A percentile compares a stretch with the other conserved stretches of the same genome.
phyloP scores from a whole-genome alignment of 176 grass and related monocot species.

The Puya raimondii region DNA sequence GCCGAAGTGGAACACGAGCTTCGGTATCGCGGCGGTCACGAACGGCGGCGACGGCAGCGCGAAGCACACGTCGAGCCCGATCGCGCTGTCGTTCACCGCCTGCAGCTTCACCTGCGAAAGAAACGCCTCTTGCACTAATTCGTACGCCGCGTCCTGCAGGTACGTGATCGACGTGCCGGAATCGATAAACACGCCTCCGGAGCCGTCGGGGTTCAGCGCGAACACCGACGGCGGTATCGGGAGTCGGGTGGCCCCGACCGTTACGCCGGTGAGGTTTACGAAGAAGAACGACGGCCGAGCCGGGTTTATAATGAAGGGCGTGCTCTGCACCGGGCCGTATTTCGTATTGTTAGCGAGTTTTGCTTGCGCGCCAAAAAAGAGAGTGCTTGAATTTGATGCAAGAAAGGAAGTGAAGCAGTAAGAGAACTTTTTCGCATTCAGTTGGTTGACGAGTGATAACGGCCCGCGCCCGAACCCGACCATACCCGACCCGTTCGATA shows the following conservation, averaged over 20 bases:
- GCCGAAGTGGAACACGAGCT: constrained; percentile 69
- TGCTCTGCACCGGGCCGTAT: constrained; percentile 19
- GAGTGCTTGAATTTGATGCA: constrained; percentile 45
- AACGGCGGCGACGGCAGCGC: constrained; percentile 23
- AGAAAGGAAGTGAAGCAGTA: constrained; percentile 78
- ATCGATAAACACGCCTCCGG: constrained; percentile 59
- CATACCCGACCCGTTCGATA: constrained; percentile 70
- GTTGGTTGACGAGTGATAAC: constrained; percentile 53
- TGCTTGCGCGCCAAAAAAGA: constrained; percentile 57
- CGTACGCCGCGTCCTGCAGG: constrained; percentile 41
- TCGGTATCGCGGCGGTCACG: constrained; percentile 32
- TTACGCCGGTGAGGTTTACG: constrained; percentile 38
- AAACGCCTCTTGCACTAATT: constrained; percentile 55
- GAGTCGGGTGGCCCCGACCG: constrained; percentile 42
- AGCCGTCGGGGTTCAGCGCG: constrained; percentile 14
- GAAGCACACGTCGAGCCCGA: constrained; percentile 64
- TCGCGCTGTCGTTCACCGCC: constrained; percentile 9
- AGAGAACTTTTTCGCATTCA: constrained; percentile 46
- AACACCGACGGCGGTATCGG: constrained; percentile 26
- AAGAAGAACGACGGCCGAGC: constrained; percentile 55
- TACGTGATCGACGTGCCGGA: constrained; percentile 58
- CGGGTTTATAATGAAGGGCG: constrained; percentile 35
- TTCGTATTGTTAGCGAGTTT: constrained; percentile 7
- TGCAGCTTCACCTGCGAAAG: constrained; percentile 33
- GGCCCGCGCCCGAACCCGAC: constrained; percentile 42